phyloP scores from a whole-genome alignment of 2,329 filamentous ascomycete species.

The Cordyceps farinosa region DNA sequence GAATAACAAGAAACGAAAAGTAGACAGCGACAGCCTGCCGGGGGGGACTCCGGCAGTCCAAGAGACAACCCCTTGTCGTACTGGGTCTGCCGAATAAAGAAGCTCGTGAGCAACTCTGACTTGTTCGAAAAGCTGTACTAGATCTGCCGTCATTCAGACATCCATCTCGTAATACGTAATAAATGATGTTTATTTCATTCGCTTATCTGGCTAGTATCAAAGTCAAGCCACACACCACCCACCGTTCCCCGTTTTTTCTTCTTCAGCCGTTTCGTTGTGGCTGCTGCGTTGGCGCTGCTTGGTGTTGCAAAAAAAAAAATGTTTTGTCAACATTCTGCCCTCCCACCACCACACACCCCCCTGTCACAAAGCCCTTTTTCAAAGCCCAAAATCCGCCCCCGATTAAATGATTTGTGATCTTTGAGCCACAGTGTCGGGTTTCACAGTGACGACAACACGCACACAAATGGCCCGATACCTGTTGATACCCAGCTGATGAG shows the following conservation, averaged over 20 bases:
- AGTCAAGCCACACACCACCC: neutral
- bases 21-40: too few species aligned
- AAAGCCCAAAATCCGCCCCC: neutral
- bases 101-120: too few species aligned
- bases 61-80: too few species aligned
- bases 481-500: neutral
- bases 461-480: too few species aligned
- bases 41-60: too few species aligned
- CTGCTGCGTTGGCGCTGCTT: neutral
- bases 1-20: too few species aligned
- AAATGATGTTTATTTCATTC: neutral
- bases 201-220: neutral
- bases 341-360: neutral
- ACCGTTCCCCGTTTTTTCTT: neutral
- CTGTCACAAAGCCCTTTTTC: neutral
- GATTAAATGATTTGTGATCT: constrained; percentile 11
- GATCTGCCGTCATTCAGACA: neutral
- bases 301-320: neutral
- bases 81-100: too few species aligned
- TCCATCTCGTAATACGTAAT: neutral
- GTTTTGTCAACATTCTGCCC: constrained; percentile 13
- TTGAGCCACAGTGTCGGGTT: neutral
- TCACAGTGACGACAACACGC: neutral
- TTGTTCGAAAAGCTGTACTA: neutral
- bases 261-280: neutral